Base-by-base conservation (phyloP, 352 stramenopile species). In the Phytopythium kandeliae region DNA sequence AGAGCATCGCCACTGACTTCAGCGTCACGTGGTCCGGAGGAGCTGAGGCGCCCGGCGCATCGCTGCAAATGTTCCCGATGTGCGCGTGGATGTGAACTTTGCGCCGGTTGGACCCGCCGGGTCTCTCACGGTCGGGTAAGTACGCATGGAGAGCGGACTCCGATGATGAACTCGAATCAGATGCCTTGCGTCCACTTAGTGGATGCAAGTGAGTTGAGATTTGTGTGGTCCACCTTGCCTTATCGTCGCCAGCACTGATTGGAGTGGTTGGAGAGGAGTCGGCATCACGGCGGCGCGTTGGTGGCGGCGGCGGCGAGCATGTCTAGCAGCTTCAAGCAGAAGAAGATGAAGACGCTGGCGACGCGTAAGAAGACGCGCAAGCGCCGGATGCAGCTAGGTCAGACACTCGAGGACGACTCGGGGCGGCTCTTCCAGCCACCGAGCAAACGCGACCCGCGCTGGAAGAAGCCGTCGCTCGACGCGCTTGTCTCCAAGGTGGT, bases 311-410 rank as follows among this genome's bases (percentile, higher is more conserved):
- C 11, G 8, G 50, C 17, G 38, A 57, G 6, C 51, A 90, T 90
- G 78, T 86, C 76, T 56, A 90, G 78, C 67, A 87, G 74, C 72
- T 90, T 77, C 63, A 87, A 87, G 72, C 78, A 90, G 63, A 90
- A 90, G 60, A 90, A 90, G 65, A 54, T 85, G 60, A 86, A 84
- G 67, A 90, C 76, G 57, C 63, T 90, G 54, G 69, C 66, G 38
- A 90, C 78, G 60, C 74, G 78, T 43, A 87, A 87, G 72, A 86
- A 86, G 53, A 90, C 78, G 50, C 75, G 72, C 53, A 90, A 90
- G 67, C 78, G 78, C 60, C 75, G 69, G 52, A 75, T 82, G 50
- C 48, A 85, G 48, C 50, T 64, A 37, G 78, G 76, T 4, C 67
- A 85, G 61, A 78, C 65, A 10, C 58, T 74, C 45, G 76, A 85